Percentiles rank a stretch among this genome's conserved stretches.
Conservation (phyloP, 2,329 filamentous ascomycete genomes). For the Blumeriella jaapii region DNA sequence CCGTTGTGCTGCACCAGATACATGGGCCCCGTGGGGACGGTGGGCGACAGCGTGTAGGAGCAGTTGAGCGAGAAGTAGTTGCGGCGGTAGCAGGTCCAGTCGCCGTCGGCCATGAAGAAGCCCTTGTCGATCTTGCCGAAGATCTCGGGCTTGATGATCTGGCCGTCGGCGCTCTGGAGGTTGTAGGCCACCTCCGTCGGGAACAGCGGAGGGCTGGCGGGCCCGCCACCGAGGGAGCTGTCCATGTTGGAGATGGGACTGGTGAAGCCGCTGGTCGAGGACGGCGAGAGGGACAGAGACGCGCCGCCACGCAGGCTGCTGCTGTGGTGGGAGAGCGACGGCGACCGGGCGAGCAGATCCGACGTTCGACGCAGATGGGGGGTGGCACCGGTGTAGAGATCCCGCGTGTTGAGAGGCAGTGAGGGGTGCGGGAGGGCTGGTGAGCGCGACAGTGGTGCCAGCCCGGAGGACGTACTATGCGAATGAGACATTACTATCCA, state of each 20-base stretch:
- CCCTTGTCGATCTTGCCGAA: constrained; percentile 60
- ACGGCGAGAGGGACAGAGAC: constrained; percentile 27
- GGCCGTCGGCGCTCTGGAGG: constrained; percentile 38
- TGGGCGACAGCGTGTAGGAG: constrained; percentile 45
- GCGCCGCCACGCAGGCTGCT: constrained; percentile 20
- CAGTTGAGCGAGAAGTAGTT: constrained; percentile 63
- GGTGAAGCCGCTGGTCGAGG: constrained; percentile 26
- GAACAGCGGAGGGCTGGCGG: constrained; percentile 27
- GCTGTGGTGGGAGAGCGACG: constrained; percentile 19
- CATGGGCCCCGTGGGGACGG: constrained; percentile 32
- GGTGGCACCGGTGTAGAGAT: constrained; percentile 25
- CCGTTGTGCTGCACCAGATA: constrained; percentile 21
- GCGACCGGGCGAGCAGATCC: constrained; percentile 26
- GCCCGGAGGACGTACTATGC: constrained; percentile 22
- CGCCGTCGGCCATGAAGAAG: constrained; percentile 52
- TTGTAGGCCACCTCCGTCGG: constrained; percentile 33
- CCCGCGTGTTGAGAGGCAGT: constrained; percentile 24
- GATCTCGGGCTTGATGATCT: constrained; percentile 46
- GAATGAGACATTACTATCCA: constrained; percentile 23
- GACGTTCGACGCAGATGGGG: constrained; percentile 23
- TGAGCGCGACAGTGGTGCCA: constrained; percentile 25
- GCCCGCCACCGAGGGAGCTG: constrained; percentile 12
- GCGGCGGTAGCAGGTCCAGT: constrained; percentile 64
- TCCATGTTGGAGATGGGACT: constrained; percentile 27
- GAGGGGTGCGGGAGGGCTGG: constrained; percentile 24